Conservation (phyloP, 306 rosid genomes). For the Cercis canadensis region DNA sequence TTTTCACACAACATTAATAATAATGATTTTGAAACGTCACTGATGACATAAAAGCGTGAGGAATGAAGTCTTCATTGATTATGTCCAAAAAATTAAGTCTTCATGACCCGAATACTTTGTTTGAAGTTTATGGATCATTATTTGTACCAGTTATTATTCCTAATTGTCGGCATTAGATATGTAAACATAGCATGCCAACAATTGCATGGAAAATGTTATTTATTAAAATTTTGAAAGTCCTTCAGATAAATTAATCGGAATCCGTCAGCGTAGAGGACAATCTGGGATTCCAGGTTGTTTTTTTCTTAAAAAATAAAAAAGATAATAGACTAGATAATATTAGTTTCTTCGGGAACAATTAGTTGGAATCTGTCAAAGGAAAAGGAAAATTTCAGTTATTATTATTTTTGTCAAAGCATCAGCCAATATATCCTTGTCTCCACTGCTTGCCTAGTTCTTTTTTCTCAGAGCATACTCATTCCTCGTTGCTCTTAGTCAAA, state of each 20-base stretch:
- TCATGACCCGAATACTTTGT: not conserved
- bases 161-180: constrained; percentile 19
- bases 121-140: constrained; percentile 31
- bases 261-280: not conserved
- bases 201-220: constrained; percentile 15
- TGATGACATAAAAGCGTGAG: constrained; percentile 13
- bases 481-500: not conserved
- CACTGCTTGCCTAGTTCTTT: constrained; percentile 6
- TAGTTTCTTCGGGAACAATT: constrained; percentile 1
- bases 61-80: constrained; percentile 28
- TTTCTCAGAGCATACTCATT: not conserved
- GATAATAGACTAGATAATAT: not conserved
- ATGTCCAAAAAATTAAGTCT: not conserved
- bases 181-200: constrained; percentile 29
- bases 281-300: not conserved
- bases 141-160: constrained; percentile 20
- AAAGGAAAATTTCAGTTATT: constrained; percentile 10
- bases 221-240: not conserved
- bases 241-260: constrained; percentile 10
- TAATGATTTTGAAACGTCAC: constrained; percentile 5
- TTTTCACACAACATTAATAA: not conserved
- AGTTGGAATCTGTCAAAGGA: constrained; percentile 37
- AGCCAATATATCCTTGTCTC: constrained; percentile 18
- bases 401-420: not conserved
- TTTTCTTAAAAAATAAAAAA: no score